Conservation (phyloP, 768 basidiomycete genomes). For the Mycena alexandri region DNA sequence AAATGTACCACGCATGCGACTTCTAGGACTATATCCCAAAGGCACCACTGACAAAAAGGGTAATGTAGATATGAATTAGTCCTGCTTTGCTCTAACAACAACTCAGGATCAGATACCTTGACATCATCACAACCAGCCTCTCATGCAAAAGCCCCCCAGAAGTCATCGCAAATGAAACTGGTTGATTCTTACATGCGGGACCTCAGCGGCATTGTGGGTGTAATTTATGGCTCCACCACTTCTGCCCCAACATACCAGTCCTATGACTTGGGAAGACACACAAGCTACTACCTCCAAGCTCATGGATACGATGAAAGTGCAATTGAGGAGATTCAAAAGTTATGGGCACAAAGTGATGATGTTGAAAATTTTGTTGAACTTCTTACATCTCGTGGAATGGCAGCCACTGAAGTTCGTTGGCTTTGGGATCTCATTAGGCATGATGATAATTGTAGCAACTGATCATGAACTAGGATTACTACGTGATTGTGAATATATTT, state of each 20-base stretch:
- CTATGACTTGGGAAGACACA: background rate
- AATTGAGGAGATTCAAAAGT: background rate
- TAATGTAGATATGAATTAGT: background rate
- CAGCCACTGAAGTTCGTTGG: slow-evolving; percentile 2
- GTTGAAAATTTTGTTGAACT: background rate
- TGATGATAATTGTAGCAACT: no score
- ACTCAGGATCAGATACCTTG: background rate
- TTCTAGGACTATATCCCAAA: background rate
- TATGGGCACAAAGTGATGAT: background rate
- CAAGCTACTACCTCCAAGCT: slow-evolving; percentile 3
- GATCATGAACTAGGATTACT: no score
- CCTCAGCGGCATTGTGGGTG: background rate
- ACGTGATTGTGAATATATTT: no score
- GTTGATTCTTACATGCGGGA: slow-evolving; percentile 1
- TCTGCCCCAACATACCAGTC: slow-evolving; percentile 1
- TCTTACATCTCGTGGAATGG: slow-evolving; percentile 6
- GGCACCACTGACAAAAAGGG: no score
- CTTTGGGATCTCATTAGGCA: slow-evolving; percentile 3
- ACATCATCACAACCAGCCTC: background rate
- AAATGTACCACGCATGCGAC: background rate
- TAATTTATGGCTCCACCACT: background rate
- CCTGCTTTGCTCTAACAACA: background rate
- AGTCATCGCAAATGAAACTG: background rate
- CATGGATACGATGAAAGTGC: background rate
- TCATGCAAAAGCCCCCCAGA: background rate